A percentile compares a stretch with the other conserved stretches of the same genome.
These are phyloP conservation scores for Plasmodium yoelii DNA, from an alignment of 169 alveolate species.

Conservation along the genomic window DNA sequence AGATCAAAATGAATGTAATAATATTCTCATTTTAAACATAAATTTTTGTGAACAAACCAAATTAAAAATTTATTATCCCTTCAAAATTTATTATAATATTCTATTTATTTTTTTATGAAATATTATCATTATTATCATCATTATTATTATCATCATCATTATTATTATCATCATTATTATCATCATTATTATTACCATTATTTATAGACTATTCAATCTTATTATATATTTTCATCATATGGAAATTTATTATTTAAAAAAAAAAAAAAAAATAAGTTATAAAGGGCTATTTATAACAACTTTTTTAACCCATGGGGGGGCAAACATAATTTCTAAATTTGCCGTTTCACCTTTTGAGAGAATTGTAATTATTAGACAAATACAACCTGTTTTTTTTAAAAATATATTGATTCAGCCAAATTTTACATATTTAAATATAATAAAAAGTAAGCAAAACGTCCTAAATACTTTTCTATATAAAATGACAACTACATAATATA, in stretches of 20 bases:
- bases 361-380: conserved; percentile 64
- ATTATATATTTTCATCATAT: conserved; percentile 18
- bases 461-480: neutral
- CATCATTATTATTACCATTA: neutral
- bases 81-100: too few species aligned
- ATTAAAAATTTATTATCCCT: too few species aligned
- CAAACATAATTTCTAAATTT: conserved; percentile 69
- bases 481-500: neutral
- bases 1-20: too few species aligned
- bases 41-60: too few species aligned
- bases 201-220: conserved; percentile 4
- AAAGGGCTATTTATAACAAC: conserved; percentile 67
- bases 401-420: conserved; percentile 31
- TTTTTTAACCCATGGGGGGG: conserved; percentile 74
- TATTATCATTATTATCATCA: too few species aligned
- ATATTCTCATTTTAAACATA: too few species aligned
- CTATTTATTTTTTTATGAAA: neutral
- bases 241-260: conserved; percentile 75
- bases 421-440: conserved; percentile 62
- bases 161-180: too few species aligned
- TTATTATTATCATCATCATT: too few species aligned
- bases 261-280: conserved; percentile 64
- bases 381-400: conserved; percentile 53
- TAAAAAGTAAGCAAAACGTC: conserved; percentile 25
- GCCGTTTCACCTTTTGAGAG: conserved; percentile 66